phyloP scores from a whole-genome alignment of 2,329 filamentous ascomycete genomes.

The Cryphonectria japonica region DNA sequence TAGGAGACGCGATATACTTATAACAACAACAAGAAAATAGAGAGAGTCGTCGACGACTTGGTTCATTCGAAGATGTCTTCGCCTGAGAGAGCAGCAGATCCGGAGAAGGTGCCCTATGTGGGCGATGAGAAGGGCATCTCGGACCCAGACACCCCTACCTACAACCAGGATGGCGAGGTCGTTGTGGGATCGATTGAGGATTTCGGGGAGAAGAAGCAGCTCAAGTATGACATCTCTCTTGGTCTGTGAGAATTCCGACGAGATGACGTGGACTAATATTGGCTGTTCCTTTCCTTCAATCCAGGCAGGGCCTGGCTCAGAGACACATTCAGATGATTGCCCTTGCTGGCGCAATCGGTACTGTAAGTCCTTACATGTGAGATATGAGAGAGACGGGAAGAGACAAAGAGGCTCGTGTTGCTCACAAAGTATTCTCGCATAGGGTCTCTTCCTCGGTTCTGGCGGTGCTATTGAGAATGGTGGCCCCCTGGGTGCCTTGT shows the following conservation, averaged over 20 bases:
- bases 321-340: slow-evolving; percentile 24
- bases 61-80: slow-evolving; percentile 11
- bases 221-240: neutral
- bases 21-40: neutral
- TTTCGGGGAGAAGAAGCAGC: slow-evolving; percentile 14
- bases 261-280: neutral
- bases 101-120: slow-evolving; percentile 10
- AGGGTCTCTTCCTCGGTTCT: slow-evolving; percentile 21
- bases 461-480: slow-evolving; percentile 16
- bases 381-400: neutral
- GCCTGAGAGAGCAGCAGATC: neutral
- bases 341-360: slow-evolving; percentile 24
- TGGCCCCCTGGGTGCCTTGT: slow-evolving; percentile 18
- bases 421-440: neutral
- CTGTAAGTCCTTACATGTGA: neutral
- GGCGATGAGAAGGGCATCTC: slow-evolving; percentile 16
- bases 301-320: slow-evolving; percentile 12
- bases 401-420: neutral
- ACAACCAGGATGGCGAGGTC: slow-evolving; percentile 13
- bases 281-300: neutral
- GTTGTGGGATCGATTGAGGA: slow-evolving; percentile 8
- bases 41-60: neutral
- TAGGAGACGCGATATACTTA: neutral
- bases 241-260: neutral
- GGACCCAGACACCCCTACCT: slow-evolving; percentile 1